phyloP scores from a whole-genome alignment of 73 alveolate species.

The Blepharisma japonicum region DNA sequence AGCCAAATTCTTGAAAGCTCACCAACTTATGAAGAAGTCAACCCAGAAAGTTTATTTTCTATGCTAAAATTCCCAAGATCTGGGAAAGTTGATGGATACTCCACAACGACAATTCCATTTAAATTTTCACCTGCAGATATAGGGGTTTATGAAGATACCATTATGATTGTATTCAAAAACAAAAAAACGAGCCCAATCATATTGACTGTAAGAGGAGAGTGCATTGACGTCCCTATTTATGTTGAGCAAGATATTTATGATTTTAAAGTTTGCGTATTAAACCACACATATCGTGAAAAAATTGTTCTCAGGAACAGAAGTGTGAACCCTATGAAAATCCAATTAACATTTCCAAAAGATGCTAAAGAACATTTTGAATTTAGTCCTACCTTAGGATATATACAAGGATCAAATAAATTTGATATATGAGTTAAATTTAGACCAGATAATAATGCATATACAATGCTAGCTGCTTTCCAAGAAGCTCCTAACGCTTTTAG shows the following conservation, averaged over 20 bases:
- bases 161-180: slow-evolving; percentile 76
- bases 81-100: slow-evolving; percentile 72
- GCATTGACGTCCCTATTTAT: slow-evolving; percentile 95
- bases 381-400: slow-evolving; percentile 94
- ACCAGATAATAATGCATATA: slow-evolving; percentile 73
- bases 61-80: slow-evolving; percentile 58
- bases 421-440: slow-evolving; percentile 93
- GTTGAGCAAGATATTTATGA: slow-evolving; percentile 86
- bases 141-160: slow-evolving; percentile 60
- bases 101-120: slow-evolving; percentile 65
- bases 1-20: slow-evolving; percentile 29
- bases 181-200: slow-evolving; percentile 69
- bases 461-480: slow-evolving; percentile 54
- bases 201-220: slow-evolving; percentile 64
- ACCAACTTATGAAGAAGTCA: not conserved
- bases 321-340: slow-evolving; percentile 85
- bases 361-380: slow-evolving; percentile 87
- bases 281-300: slow-evolving; percentile 93
- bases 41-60: slow-evolving; percentile 35
- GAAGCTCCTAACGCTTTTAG: slow-evolving; percentile 53
- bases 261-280: slow-evolving; percentile 76
- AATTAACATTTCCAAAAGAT: slow-evolving; percentile 85
- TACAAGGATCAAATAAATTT: slow-evolving; percentile 86
- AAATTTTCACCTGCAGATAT: slow-evolving; percentile 79
- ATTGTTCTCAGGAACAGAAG: slow-evolving; percentile 84